Evolutionary conservation across 805 yeast genomes (phyloP), one percentile per base, ranked within the genome.

Genomic region (Kazachstania bromeliacearum): DNA sequence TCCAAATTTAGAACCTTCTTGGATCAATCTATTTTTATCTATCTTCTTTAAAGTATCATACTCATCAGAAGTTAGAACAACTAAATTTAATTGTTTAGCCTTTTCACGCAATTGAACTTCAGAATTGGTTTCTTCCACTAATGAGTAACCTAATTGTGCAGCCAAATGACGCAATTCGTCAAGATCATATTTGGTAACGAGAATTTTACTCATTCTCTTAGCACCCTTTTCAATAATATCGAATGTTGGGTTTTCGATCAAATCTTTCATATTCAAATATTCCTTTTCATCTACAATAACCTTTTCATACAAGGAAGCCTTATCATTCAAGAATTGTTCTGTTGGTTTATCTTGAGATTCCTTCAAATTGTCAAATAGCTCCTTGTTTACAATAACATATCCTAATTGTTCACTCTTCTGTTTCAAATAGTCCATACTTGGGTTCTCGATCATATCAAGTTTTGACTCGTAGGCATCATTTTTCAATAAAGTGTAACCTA

Each of bases 361-460:
- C 12, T 12, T 22, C 10, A 22, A 12, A 8, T 12, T 22, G 8
- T 22, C 25, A 22, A 22, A 22, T 22, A 8, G 10, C 12, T 8
- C 25, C 25, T 12, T 22, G 12, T 22, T 12, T 22, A 33, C 10
- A 12, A 25, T 5, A 18, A 16, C 23, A 10, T 17, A 13, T 18
- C 13, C 30, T 7, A 19, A 7, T 5, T n/a, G 10, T 4, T 27
- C 10, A 10, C 69, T 65, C 9, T 38, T 39, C 16, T 36, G 34
- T 5, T 29, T 13, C 16, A 35, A 23, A 29, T 21, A 35, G 3
- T 28, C 35, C 9, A 36, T 3, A 22, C 31, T 15, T 7, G 34
- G 35, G 13, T 29, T 21, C 9, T 19, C 10, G 6, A 29, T 40
- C 3, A 44, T 43, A 8, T 16, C 28, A 7, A 24, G n/a, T n/a